These are phyloP conservation scores for Penicillium daleae DNA, from an alignment of 495 filamentous ascomycete species.

Conservation along the genomic window DNA sequence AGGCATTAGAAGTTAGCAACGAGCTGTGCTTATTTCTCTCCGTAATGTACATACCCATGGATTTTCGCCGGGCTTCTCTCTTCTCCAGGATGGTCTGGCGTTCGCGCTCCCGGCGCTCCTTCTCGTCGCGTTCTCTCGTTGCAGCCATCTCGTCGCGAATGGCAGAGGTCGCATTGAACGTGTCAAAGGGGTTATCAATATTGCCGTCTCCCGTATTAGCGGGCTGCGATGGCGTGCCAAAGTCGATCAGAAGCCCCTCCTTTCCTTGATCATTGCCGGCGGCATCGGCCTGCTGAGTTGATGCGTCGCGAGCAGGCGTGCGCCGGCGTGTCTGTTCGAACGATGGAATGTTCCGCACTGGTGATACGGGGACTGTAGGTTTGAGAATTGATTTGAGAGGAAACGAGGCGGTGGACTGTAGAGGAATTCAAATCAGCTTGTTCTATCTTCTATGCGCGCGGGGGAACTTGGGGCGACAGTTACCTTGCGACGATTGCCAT, in stretches of 20 bases:
- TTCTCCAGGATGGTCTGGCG: conserved; percentile 70
- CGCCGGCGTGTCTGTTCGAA: conserved; percentile 51
- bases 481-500: conserved; percentile 84
- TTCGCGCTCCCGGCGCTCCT: conserved; percentile 66
- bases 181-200: conserved; percentile 62
- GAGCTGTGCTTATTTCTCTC: background rate
- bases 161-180: conserved; percentile 47
- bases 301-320: conserved; percentile 39
- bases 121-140: conserved; percentile 72
- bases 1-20: conserved; percentile 10
- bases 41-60: conserved; percentile 57
- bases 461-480: conserved; percentile 12
- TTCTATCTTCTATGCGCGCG: conserved; percentile 8
- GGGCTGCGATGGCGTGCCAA: conserved; percentile 48
- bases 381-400: conserved; percentile 83
- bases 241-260: conserved; percentile 51
- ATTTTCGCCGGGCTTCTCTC: conserved; percentile 86
- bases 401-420: conserved; percentile 57
- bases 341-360: conserved; percentile 61
- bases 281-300: conserved; percentile 26
- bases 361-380: conserved; percentile 71
- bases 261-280: conserved; percentile 24
- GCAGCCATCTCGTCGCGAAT: conserved; percentile 73
- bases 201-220: conserved; percentile 40
- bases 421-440: conserved; percentile 6